These are phyloP conservation scores for Cenchrus purpureus DNA, from an alignment of 176 grass and related monocot species.

Conservation along the genomic window DNA sequence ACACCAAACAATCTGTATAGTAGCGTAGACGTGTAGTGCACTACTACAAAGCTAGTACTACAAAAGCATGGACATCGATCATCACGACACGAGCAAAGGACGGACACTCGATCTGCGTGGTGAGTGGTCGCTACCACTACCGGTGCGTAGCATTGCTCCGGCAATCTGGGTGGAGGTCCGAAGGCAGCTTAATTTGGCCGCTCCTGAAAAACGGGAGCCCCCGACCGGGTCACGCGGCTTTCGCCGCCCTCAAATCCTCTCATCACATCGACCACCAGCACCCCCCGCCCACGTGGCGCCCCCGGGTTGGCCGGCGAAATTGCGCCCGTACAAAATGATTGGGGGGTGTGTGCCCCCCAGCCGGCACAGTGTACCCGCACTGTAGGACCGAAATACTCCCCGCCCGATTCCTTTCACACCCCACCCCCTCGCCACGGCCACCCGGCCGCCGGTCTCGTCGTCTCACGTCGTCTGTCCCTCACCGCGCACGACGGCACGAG, in stretches of 20 bases:
- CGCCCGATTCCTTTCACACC: conserved; percentile 33
- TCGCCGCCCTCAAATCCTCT: neutral
- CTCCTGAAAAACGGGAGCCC: conserved; percentile 47
- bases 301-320: conserved; percentile 8
- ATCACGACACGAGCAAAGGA: too few species aligned
- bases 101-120: too few species aligned
- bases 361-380: conserved; percentile 21
- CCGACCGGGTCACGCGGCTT: neutral
- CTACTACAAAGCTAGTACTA: too few species aligned
- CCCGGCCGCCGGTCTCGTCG: too few species aligned
- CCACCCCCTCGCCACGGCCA: neutral
- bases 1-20: neutral
- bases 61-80: too few species aligned
- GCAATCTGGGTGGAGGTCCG: neutral
- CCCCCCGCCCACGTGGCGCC: neutral
- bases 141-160: neutral
- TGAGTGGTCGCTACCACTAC: neutral
- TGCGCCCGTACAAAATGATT: conserved; percentile 41
- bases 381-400: neutral
- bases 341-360: neutral
- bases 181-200: neutral
- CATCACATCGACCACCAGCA: neutral
- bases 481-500: too few species aligned
- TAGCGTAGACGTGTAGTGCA: neutral
- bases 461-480: too few species aligned